Evolutionary conservation across 163 green algal species (phyloP).

Genomic region (Botryococcus braunii): DNA sequence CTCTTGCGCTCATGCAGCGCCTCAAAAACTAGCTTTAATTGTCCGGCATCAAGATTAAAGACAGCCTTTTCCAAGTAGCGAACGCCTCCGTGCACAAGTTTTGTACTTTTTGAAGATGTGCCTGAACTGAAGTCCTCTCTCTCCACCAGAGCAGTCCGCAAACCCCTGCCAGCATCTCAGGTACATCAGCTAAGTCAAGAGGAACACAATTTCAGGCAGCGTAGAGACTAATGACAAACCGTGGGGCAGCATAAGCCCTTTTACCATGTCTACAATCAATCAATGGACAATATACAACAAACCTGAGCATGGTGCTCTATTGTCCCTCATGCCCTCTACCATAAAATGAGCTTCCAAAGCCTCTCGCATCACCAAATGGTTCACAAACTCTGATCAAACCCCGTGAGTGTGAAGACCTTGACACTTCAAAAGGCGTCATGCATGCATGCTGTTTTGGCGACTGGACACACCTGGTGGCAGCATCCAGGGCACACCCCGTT

Average conservation of each 20-base stretch:
- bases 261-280: no score
- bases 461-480: slow-evolving; percentile 57
- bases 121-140: slow-evolving; percentile 87
- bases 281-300: no score
- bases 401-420: no score
- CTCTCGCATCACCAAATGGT: neutral
- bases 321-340: neutral
- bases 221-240: no score
- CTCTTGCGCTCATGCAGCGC: slow-evolving; percentile 83
- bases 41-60: slow-evolving; percentile 69
- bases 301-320: neutral
- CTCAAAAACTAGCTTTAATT: slow-evolving; percentile 97
- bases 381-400: no score
- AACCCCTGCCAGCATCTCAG: slow-evolving; percentile 63
- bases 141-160: slow-evolving; percentile 74
- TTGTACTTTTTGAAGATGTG: slow-evolving; percentile 88
- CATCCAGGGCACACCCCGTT: slow-evolving; percentile 83
- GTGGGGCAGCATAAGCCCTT: no score
- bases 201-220: no score
- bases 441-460: neutral
- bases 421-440: neutral
- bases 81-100: slow-evolving; percentile 93
- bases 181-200: no score
- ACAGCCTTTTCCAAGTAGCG: slow-evolving; percentile 96
- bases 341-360: neutral